phyloP scores from a whole-genome alignment of 352 stramenopile genomes.

The Globisporangium ultimum region DNA sequence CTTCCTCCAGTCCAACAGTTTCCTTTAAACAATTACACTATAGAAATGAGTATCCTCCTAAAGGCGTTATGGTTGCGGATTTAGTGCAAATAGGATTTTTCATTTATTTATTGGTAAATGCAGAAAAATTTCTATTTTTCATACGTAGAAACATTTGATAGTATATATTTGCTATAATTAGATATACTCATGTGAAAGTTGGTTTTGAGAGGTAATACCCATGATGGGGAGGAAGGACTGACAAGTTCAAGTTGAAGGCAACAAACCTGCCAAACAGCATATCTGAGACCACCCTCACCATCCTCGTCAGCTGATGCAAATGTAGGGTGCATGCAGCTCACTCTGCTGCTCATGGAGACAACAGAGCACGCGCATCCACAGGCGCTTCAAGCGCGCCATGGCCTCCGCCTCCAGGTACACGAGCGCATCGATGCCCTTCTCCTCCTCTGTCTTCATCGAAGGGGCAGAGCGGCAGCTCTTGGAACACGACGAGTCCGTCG shows the following conservation, averaged over 20 bases:
- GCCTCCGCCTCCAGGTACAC: constrained; percentile 16
- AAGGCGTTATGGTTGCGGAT: too few species aligned
- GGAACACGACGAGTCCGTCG: constrained; percentile 15
- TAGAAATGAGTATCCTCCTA: too few species aligned
- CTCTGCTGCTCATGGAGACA: background rate
- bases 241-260: constrained; percentile 7
- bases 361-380: constrained; percentile 5
- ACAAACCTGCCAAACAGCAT: background rate
- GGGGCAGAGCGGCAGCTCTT: background rate
- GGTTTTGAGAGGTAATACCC: too few species aligned
- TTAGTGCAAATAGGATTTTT: too few species aligned
- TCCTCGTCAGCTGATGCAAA: background rate
- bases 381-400: constrained; percentile 5
- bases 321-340: background rate
- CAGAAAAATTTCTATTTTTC: too few species aligned
- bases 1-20: too few species aligned
- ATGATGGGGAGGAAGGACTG: background rate
- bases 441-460: background rate
- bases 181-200: too few species aligned
- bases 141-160: too few species aligned
- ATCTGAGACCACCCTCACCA: background rate
- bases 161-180: too few species aligned
- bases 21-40: too few species aligned
- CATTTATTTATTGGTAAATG: too few species aligned
- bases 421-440: constrained; percentile 9